Percentiles rank a stretch among this genome's conserved stretches.
phyloP scores from a whole-genome alignment of 2,329 filamentous ascomycete genomes.

The Bipolaris victoriae region DNA sequence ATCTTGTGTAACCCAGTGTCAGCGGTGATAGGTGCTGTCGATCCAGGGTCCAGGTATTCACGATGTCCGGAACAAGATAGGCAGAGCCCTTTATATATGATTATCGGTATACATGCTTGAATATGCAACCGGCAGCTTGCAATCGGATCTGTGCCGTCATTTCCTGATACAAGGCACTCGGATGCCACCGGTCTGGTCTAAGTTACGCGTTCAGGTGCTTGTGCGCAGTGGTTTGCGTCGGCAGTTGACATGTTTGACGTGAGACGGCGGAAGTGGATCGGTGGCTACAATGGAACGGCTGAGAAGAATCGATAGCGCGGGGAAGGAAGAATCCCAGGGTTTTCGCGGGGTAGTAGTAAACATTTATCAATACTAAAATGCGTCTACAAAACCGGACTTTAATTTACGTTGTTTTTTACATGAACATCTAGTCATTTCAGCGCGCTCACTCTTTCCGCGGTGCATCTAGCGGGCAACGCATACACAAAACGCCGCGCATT shows the following conservation, averaged over 20 bases:
- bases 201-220: conserved; percentile 3
- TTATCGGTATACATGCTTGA: conserved; percentile 9
- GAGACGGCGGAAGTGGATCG: conserved; percentile 19
- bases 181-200: conserved; percentile 15
- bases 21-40: conserved; percentile 2
- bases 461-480: not conserved
- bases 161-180: not conserved
- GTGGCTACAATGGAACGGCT: conserved; percentile 17
- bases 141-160: conserved; percentile 6
- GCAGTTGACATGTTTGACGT: conserved; percentile 24
- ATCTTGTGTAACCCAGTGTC: conserved; percentile 30
- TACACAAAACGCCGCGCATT: not conserved
- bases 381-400: not conserved
- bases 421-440: conserved; percentile 7
- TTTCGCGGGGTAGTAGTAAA: conserved; percentile 21
- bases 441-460: conserved; percentile 5
- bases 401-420: conserved; percentile 9
- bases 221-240: conserved; percentile 18
- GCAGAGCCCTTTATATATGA: conserved; percentile 10
- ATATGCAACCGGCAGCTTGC: conserved; percentile 12
- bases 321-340: conserved; percentile 11
- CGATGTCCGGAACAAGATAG: conserved; percentile 3
- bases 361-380: conserved; percentile 8
- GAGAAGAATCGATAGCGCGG: conserved; percentile 16
- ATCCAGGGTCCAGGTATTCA: conserved; percentile 19